Percentiles rank a stretch among this genome's conserved stretches.
Conservation (phyloP, 768 basidiomycete species). For the Mycena indigotica region DNA sequence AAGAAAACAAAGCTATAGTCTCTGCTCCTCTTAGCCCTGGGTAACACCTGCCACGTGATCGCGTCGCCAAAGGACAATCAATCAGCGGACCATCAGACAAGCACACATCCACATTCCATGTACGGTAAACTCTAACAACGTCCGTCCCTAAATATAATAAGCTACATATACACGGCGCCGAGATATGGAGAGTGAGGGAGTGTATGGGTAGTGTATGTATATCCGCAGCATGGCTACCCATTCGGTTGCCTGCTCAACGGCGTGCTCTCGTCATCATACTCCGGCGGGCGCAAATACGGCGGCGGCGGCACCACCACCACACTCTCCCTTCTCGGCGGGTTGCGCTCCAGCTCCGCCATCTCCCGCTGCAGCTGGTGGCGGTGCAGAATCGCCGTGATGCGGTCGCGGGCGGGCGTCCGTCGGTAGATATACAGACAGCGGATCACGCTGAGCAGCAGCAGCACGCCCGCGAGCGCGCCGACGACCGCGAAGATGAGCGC, state of each 20-base stretch:
- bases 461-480: slow-evolving; percentile 41
- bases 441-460: slow-evolving; percentile 37
- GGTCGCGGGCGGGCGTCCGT: slow-evolving; percentile 48
- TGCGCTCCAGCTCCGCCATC: slow-evolving; percentile 49
- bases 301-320: slow-evolving; percentile 49
- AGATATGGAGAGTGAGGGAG: no score
- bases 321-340: slow-evolving; percentile 30
- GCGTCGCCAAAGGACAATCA: no score
- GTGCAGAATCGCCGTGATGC: slow-evolving; percentile 42
- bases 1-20: no score
- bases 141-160: no score
- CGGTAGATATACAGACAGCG: slow-evolving; percentile 48
- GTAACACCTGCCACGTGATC: no score
- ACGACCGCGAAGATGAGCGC: slow-evolving; percentile 46
- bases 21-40: no score
- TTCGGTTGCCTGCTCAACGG: slow-evolving; percentile 7
- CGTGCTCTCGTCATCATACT: slow-evolving; percentile 36
- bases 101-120: no score
- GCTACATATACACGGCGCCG: no score
- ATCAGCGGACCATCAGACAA: no score
- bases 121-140: no score
- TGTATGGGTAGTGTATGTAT: no score
- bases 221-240: no score
- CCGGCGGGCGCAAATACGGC: slow-evolving; percentile 54
- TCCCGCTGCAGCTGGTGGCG: slow-evolving; percentile 53